Percentiles rank a stretch among this genome's conserved stretches.
phyloP scores from a whole-genome alignment of 2,329 filamentous ascomycete species.

The Fusarium compactum region DNA sequence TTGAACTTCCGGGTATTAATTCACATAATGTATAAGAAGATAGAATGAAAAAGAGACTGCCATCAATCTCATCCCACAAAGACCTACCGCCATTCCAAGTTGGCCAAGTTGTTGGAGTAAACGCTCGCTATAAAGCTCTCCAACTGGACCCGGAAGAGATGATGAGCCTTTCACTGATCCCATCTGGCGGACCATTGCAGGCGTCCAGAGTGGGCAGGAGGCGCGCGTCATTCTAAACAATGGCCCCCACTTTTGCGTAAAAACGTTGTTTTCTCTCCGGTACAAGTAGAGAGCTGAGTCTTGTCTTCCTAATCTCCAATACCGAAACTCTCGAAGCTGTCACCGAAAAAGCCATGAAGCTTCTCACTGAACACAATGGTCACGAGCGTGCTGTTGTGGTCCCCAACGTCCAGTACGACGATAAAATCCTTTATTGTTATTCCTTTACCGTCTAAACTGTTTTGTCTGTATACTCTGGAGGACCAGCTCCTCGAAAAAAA shows the following conservation, averaged over 20 bases:
- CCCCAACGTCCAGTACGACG: not conserved
- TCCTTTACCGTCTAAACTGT: no score
- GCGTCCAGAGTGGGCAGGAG: not conserved
- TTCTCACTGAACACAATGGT: not conserved
- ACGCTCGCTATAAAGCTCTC: not conserved
- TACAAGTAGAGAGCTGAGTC: not conserved
- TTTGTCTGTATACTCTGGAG: no score
- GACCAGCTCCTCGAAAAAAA: no score
- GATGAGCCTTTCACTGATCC: not conserved
- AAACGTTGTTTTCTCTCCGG: not conserved
- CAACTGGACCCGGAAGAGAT: not conserved
- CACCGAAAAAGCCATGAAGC: not conserved
- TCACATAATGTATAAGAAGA: no score
- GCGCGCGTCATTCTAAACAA: not conserved
- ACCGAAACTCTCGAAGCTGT: not conserved
- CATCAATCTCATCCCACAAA: no score
- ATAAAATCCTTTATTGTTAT: not conserved
- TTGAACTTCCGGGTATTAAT: no score
- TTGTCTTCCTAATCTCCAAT: not conserved
- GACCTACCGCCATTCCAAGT: not conserved
- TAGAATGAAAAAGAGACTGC: no score
- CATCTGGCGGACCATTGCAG: not conserved
- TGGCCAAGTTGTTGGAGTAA: accelerated
- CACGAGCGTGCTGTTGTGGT: not conserved
- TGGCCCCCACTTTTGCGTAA: not conserved